A percentile compares a stretch with the other conserved stretches of the same genome.
Evolutionary conservation across 1,139 yeast species (phyloP).

Genomic region (Candida freyschussii): DNA sequence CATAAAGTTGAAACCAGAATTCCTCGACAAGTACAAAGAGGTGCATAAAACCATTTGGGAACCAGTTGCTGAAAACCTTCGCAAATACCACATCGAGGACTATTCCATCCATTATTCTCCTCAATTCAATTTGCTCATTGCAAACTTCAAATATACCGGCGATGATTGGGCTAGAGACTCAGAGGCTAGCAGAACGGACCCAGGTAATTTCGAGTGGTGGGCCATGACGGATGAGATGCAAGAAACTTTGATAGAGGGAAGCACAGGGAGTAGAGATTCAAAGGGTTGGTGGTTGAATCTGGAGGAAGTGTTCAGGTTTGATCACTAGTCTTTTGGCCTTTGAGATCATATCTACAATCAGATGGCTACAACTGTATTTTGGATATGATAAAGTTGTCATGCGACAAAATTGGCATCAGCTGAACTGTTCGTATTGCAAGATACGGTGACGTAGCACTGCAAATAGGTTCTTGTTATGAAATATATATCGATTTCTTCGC

Average conservation of each 20-base stretch:
- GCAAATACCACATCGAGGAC: conserved; percentile 35
- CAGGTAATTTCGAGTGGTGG: conserved; percentile 38
- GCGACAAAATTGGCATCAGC: no score
- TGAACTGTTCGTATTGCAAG: no score
- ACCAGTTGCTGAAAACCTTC: conserved; percentile 30
- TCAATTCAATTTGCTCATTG: conserved; percentile 29
- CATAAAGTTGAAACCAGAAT: conserved; percentile 34
- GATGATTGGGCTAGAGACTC: conserved; percentile 33
- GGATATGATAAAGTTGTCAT: no score
- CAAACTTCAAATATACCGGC: conserved; percentile 34
- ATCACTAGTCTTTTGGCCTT: no score
- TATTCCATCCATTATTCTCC: conserved; percentile 35
- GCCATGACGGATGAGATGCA: conserved; percentile 35
- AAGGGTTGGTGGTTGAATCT: conserved; percentile 36
- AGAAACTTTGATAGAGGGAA: conserved; percentile 32
- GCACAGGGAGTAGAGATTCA: conserved; percentile 33
- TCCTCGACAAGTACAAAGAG: conserved; percentile 32
- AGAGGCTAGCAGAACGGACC: conserved; percentile 30
- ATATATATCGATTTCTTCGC: no score
- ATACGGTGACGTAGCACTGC: no score
- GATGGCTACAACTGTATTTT: no score
- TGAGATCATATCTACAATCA: no score
- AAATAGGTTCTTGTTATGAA: no score
- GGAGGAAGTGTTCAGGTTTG: conserved; percentile 35
- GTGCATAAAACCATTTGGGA: conserved; percentile 29